Percentiles rank a stretch among this genome's conserved stretches.
Conservation (phyloP, 2,329 filamentous ascomycete species). For the Verticillium klebahnii region DNA sequence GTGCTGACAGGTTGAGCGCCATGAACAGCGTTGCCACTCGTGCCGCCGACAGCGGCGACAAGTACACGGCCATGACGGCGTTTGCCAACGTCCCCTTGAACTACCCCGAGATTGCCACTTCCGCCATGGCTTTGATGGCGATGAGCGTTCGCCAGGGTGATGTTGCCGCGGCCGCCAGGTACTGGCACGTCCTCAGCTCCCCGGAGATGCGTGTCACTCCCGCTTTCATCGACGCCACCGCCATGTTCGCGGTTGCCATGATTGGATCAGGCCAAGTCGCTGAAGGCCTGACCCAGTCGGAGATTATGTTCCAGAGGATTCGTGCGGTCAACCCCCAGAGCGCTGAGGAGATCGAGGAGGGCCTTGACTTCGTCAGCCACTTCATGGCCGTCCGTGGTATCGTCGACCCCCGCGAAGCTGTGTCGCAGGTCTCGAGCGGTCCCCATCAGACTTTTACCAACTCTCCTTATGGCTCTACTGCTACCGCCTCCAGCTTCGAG, state of each 20-base stretch:
- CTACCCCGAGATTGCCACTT: slow-evolving; percentile 43
- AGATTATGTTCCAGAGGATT: slow-evolving; percentile 83
- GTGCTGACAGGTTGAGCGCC: slow-evolving; percentile 46
- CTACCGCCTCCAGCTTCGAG: slow-evolving; percentile 60
- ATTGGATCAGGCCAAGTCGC: slow-evolving; percentile 79
- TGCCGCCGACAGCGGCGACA: slow-evolving; percentile 76
- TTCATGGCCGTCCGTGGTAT: slow-evolving; percentile 56
- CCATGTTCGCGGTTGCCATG: slow-evolving; percentile 86
- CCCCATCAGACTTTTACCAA: slow-evolving; percentile 41
- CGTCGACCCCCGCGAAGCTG: slow-evolving; percentile 47
- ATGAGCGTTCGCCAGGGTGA: slow-evolving; percentile 81
- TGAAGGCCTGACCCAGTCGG: slow-evolving; percentile 74
- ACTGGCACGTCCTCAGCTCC: slow-evolving; percentile 71
- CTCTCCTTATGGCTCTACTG: slow-evolving; percentile 50
- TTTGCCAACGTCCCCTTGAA: slow-evolving; percentile 55
- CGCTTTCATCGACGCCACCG: slow-evolving; percentile 77
- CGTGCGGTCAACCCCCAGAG: slow-evolving; percentile 56
- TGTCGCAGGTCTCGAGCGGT: slow-evolving; percentile 40
- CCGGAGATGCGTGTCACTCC: slow-evolving; percentile 55
- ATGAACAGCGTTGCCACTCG: slow-evolving; percentile 70
- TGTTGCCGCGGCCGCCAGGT: slow-evolving; percentile 69
- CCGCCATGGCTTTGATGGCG: slow-evolving; percentile 78
- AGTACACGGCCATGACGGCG: slow-evolving; percentile 61
- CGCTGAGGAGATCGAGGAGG: slow-evolving; percentile 81
- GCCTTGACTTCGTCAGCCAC: slow-evolving; percentile 61